Percentiles rank a stretch among this genome's conserved stretches.
Evolutionary conservation across 495 filamentous ascomycete genomes (phyloP).

Genomic region (Penicillium crystallinum): DNA sequence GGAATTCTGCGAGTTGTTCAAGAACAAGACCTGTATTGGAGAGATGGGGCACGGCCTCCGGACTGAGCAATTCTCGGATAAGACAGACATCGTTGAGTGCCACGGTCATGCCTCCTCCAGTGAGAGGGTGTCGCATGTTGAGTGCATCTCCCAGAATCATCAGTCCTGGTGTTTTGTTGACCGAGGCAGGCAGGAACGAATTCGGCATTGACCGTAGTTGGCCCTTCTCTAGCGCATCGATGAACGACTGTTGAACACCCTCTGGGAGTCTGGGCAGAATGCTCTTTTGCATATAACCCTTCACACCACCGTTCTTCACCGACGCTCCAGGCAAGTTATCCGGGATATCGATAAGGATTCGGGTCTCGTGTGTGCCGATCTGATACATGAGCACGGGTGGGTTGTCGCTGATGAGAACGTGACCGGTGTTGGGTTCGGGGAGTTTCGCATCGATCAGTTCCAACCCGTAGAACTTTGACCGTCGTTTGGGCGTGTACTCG

Average conservation of each 20-base stretch:
- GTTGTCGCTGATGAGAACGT: conserved; percentile 74
- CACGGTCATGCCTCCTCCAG: conserved; percentile 94
- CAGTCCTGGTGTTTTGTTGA: conserved; percentile 66
- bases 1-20: conserved; percentile 68
- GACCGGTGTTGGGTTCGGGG: conserved; percentile 68
- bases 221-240: conserved; percentile 67
- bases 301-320: conserved; percentile 68
- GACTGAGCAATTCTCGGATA: conserved; percentile 64
- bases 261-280: conserved; percentile 73
- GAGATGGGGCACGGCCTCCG: conserved; percentile 61
- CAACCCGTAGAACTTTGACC: conserved; percentile 83
- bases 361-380: conserved; percentile 91
- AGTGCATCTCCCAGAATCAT: conserved; percentile 84
- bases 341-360: conserved; percentile 87
- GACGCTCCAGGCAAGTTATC: conserved; percentile 68
- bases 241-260: conserved; percentile 68
- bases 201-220: conserved; percentile 85
- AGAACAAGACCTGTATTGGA: conserved; percentile 58
- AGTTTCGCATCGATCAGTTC: conserved; percentile 85
- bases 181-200: conserved; percentile 75
- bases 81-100: conserved; percentile 83
- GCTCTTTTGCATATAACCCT: conserved; percentile 69
- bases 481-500: conserved; percentile 59
- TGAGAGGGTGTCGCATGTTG: conserved; percentile 95
- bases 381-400: conserved; percentile 91